A percentile compares a stretch with the other conserved stretches of the same genome.
Conservation (phyloP, 805 yeast genomes). For the Sugiyamaella chiloensis region DNA sequence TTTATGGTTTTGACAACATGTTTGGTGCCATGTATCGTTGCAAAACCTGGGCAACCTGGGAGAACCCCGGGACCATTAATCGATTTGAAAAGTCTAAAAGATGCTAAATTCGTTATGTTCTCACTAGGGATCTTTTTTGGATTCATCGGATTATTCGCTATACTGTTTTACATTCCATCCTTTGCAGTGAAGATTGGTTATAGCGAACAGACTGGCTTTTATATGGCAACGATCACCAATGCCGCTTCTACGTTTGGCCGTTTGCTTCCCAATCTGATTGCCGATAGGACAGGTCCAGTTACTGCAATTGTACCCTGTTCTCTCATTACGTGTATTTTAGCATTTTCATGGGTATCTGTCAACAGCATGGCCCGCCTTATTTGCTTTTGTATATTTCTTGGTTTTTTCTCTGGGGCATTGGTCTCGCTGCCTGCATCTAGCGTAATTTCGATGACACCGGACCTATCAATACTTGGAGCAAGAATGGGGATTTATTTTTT, state of each 20-base stretch:
- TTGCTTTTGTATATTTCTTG: constrained; percentile 30
- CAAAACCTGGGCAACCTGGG: constrained; percentile 31
- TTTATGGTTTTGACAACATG: constrained; percentile 38
- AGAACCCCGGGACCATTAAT: constrained; percentile 25
- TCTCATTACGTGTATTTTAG: constrained; percentile 29
- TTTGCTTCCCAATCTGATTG: constrained; percentile 45
- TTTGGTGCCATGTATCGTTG: constrained; percentile 23
- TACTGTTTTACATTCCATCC: constrained; percentile 34
- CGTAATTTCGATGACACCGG: constrained; percentile 29
- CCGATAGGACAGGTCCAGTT: constrained; percentile 47
- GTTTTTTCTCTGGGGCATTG: constrained; percentile 33
- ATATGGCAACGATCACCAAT: constrained; percentile 35
- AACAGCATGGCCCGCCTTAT: constrained; percentile 30
- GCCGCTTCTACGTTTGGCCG: constrained; percentile 48
- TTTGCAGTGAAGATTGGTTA: constrained; percentile 30
- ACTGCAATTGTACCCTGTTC: constrained; percentile 38
- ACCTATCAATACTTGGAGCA: constrained; percentile 29
- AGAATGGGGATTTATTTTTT: constrained; percentile 62
- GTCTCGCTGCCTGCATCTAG: constrained; percentile 34
- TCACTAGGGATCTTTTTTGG: constrained; percentile 27
- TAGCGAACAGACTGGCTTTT: constrained; percentile 21
- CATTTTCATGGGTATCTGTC: constrained; percentile 38
- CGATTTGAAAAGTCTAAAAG: constrained; percentile 25
- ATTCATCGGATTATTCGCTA: constrained; percentile 34
- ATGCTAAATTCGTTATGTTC: constrained; percentile 26